phyloP scores from a whole-genome alignment of 1,139 yeast genomes.

The Suhomyces wounanorum region DNA sequence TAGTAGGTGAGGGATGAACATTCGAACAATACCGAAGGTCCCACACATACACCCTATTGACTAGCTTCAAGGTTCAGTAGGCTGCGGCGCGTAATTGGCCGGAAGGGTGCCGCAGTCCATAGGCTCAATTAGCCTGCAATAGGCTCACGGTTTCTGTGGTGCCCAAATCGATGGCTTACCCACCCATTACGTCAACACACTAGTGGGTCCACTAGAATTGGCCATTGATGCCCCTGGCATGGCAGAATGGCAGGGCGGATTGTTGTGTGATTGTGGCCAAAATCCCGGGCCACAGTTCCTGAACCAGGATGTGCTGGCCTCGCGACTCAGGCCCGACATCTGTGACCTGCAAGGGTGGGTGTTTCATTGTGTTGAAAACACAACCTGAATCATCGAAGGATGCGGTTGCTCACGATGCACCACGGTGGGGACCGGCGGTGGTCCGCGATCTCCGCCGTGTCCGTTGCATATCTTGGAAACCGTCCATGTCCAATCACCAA shows the following conservation, averaged over 20 bases:
- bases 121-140: too few relatives aligned
- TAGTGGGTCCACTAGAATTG: too few relatives aligned
- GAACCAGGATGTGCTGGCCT: neutral
- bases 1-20: neutral
- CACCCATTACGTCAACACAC: too few relatives aligned
- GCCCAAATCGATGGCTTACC: neutral
- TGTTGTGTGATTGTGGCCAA: neutral
- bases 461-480: too few relatives aligned
- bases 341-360: slow-evolving; percentile 3
- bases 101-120: too few relatives aligned
- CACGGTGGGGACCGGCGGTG: neutral
- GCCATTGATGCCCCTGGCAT: too few relatives aligned
- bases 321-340: neutral
- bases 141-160: too few relatives aligned
- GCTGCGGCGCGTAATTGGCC: too few relatives aligned
- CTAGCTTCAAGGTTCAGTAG: too few relatives aligned
- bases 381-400: slow-evolving; percentile 6
- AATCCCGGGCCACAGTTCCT: neutral
- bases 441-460: neutral
- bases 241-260: neutral
- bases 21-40: neutral
- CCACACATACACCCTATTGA: neutral
- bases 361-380: slow-evolving; percentile 7
- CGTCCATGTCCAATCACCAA: neutral
- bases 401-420: slow-evolving; percentile 8